Conservation (phyloP, 306 rosid species). For the Citrullus amarus region DNA sequence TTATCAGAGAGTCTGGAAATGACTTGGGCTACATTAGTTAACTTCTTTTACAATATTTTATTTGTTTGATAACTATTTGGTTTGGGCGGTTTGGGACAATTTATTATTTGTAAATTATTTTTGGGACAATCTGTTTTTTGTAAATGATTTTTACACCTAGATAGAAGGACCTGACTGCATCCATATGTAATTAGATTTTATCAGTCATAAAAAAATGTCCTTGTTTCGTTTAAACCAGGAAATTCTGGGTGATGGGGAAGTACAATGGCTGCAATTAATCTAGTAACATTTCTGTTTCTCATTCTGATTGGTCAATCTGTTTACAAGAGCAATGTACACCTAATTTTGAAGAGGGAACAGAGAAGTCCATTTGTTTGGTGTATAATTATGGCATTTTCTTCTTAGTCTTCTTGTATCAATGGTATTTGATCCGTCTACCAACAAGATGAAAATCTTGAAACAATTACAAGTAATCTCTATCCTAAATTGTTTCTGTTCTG, state of each 20-base stretch:
- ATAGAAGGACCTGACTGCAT: neutral
- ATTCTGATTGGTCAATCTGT: neutral
- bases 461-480: neutral
- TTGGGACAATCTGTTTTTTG: neutral
- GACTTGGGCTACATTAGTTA: neutral
- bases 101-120: neutral
- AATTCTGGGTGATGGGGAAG: neutral
- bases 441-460: neutral
- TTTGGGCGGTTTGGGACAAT: neutral
- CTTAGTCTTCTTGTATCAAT: neutral
- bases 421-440: neutral
- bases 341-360: neutral
- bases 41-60: neutral
- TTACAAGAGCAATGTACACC: neutral
- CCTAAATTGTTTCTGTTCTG: neutral
- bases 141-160: neutral
- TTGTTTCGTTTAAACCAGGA: neutral
- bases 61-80: neutral
- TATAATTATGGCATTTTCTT: neutral
- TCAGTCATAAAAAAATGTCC: neutral
- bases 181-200: neutral
- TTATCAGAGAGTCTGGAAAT: neutral
- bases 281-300: neutral
- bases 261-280: neutral
- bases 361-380: neutral